These are phyloP conservation scores for Paradendryphiella salina DNA, from an alignment of 2,329 filamentous ascomycete genomes.

Conservation along the genomic window DNA sequence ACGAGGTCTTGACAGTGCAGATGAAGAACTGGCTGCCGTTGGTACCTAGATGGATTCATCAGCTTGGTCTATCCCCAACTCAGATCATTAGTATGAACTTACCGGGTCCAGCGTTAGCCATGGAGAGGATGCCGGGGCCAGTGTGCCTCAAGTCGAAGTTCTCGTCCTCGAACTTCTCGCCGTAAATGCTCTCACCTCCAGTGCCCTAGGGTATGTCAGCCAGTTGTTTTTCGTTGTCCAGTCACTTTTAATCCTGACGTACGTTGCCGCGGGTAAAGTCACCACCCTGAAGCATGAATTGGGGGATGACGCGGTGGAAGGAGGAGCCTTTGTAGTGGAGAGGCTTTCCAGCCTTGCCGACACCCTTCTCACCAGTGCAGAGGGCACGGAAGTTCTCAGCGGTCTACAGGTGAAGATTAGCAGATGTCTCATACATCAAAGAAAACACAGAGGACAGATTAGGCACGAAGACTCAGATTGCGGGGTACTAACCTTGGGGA, in stretches of 20 bases:
- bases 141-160: conserved; percentile 92
- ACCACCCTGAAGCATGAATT: conserved; percentile 98
- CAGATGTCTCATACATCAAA: background rate
- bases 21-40: conserved; percentile 99
- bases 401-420: conserved; percentile 58
- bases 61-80: background rate
- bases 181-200: conserved; percentile 95
- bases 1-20: conserved; percentile 86
- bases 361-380: conserved; percentile 91
- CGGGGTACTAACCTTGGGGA: conserved; percentile 62
- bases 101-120: conserved; percentile 89
- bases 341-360: conserved; percentile 77
- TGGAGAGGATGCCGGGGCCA: conserved; percentile 87
- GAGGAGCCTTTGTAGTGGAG: conserved; percentile 88
- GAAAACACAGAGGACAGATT: background rate
- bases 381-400: conserved; percentile 93
- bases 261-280: conserved; percentile 95
- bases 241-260: conserved; percentile 46
- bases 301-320: conserved; percentile 96
- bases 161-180: conserved; percentile 95
- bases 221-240: background rate
- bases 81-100: background rate
- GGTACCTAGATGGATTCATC: conserved; percentile 57
- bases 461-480: conserved; percentile 20
- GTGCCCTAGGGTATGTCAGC: conserved; percentile 46